phyloP scores from a whole-genome alignment of 2,329 filamentous ascomycete genomes.

The Fusarium miscanthi region DNA sequence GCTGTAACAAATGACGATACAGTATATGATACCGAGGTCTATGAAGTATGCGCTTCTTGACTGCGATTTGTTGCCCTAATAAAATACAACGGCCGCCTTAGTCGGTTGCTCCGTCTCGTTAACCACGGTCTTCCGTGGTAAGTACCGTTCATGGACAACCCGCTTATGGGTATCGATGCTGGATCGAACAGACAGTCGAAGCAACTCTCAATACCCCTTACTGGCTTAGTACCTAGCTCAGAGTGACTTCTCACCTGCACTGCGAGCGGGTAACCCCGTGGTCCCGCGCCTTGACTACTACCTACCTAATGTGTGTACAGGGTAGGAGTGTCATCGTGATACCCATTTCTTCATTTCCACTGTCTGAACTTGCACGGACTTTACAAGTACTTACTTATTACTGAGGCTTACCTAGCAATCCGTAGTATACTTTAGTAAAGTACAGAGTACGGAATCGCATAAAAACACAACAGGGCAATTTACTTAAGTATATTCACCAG shows the following conservation, averaged over 20 bases:
- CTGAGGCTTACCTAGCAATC: neutral
- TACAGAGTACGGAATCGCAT: no score
- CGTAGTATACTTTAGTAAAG: neutral
- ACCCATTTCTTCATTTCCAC: neutral
- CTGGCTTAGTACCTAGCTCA: neutral
- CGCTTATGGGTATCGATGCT: neutral
- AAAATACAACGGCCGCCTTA: neutral
- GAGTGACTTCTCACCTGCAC: neutral
- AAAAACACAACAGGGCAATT: neutral
- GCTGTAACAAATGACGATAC: neutral
- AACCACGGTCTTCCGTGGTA: neutral
- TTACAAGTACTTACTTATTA: no score
- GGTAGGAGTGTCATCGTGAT: neutral
- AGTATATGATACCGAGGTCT: neutral
- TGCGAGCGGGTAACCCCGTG: neutral
- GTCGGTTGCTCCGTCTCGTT: neutral
- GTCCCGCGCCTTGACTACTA: neutral
- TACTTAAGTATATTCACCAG: no score
- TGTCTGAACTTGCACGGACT: neutral
- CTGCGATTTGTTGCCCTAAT: neutral
- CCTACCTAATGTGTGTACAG: neutral
- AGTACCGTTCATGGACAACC: neutral
- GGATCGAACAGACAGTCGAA: neutral
- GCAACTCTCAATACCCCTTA: neutral
- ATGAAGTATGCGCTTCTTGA: neutral